Percentiles rank a stretch among this genome's conserved stretches.
Conservation (phyloP, 768 basidiomycete genomes). For the Lactarius sanguifluus region DNA sequence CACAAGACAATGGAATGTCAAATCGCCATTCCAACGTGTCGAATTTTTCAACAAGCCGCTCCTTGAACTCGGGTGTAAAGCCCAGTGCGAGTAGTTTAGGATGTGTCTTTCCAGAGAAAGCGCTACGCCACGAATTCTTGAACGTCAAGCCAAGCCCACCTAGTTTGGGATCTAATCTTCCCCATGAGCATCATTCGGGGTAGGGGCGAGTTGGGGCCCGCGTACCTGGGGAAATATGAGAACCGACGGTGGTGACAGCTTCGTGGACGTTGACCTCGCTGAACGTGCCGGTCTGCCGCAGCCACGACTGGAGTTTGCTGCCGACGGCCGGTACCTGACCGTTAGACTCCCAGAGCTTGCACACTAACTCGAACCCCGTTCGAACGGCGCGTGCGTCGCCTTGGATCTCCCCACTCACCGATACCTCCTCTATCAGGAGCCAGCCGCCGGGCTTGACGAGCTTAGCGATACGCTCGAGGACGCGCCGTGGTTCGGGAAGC, state of each 20-base stretch:
- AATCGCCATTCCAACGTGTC: constrained; percentile 10
- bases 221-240: neutral
- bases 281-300: constrained; percentile 10
- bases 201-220: neutral
- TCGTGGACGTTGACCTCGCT: constrained; percentile 22
- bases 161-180: constrained; percentile 5
- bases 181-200: neutral
- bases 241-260: constrained; percentile 2
- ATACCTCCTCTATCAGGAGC: constrained; percentile 33
- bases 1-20: neutral
- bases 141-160: neutral
- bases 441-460: constrained; percentile 34
- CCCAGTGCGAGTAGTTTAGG: constrained; percentile 7
- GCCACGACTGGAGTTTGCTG: constrained; percentile 3
- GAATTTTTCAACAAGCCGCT: neutral
- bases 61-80: constrained; percentile 16
- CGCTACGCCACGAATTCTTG: neutral
- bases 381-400: constrained; percentile 12
- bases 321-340: neutral
- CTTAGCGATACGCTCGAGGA: constrained; percentile 27
- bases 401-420: constrained; percentile 1
- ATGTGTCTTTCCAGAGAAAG: constrained; percentile 2
- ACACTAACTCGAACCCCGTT: neutral
- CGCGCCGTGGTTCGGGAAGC: constrained; percentile 30
- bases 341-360: constrained; percentile 17